A percentile compares a stretch with the other conserved stretches of the same genome.
Conservation (phyloP, 2,329 filamentous ascomycete species). For the Mycogone perniciosa region DNA sequence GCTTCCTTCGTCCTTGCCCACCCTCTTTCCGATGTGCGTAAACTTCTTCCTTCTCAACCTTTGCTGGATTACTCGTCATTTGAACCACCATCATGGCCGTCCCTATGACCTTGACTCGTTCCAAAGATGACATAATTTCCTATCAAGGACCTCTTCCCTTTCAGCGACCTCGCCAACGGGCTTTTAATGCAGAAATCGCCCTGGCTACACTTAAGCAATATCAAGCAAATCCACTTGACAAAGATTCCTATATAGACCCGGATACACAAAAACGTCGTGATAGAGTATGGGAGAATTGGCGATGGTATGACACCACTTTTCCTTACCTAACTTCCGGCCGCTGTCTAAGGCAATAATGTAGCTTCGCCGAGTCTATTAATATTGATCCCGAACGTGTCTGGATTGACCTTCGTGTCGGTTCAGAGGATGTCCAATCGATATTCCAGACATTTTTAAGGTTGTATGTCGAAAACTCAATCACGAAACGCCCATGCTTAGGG, state of each 20-base stretch:
- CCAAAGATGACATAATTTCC: background rate
- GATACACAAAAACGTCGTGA: conserved; percentile 3
- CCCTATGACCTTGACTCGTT: background rate
- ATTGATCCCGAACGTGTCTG: background rate
- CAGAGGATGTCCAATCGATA: no score
- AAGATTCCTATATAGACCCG: conserved; percentile 3
- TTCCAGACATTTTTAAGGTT: background rate
- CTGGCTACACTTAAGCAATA: conserved; percentile 4
- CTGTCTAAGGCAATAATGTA: background rate
- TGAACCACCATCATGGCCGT: background rate
- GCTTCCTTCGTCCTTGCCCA: no score
- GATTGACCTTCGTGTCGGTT: background rate
- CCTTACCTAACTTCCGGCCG: background rate
- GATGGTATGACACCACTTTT: background rate
- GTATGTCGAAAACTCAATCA: background rate
- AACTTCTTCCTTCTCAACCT: conserved; percentile 1
- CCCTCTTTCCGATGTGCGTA: background rate
- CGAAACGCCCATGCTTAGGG: background rate
- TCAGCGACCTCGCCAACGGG: background rate
- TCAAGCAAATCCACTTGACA: background rate
- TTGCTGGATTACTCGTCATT: background rate
- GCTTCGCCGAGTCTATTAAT: conserved; percentile 1
- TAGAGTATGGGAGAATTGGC: conserved; percentile 5
- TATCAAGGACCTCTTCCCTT: conserved; percentile 1
- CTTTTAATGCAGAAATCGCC: conserved; percentile 3